Evolutionary conservation across 306 rosid genomes (phyloP), one percentile per base, ranked within the genome.

Genomic region (Delonix regia): DNA sequence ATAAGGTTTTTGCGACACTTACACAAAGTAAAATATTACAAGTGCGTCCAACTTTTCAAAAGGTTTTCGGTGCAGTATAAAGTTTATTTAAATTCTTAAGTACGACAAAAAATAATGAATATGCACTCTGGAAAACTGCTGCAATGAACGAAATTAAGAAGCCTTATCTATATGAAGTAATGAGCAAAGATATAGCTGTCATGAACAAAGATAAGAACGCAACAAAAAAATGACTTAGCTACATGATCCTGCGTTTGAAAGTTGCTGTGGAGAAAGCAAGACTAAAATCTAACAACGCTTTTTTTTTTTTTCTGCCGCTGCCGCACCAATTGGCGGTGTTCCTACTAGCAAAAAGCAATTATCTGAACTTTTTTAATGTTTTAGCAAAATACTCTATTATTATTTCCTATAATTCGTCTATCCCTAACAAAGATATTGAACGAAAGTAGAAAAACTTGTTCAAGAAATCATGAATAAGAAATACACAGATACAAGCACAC

Each of bases 1-100:
- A 65, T 70, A 22, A 75, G 14, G 27, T 53, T 63, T 18, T 79
- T 8, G 67, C 28, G 47, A 69, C 51, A 62, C 41, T 21, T 42
- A 73, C 21, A 34, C 38, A 69, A 3, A 28, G 7, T 19, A 38
- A 12, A 38, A 77, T 36, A 19, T 47, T 47, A 22, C 18, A 64
- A 64, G 64, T 39, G 21, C 22, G 56, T 62, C 15, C 3, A 52
- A 65, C 16, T 34, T 74, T 45, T 24, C 75, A 68, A 18, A 73
- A 65, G 44, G 60, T 39, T 73, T 28, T 41, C 22, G 22, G 48
- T 41, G 34, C 51, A 64, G 12, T 38, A 65, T 64, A n/a, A 55
- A 10, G 2, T 9, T 52, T 7, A 19, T 21, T n/a, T 21, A 55
- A 55, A 22, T 55, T 55, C 28, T 33, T 21, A 7, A 0, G 4